phyloP scores from a whole-genome alignment of 2,329 filamentous ascomycete species.

The Pseudogymnoascus sp. region DNA sequence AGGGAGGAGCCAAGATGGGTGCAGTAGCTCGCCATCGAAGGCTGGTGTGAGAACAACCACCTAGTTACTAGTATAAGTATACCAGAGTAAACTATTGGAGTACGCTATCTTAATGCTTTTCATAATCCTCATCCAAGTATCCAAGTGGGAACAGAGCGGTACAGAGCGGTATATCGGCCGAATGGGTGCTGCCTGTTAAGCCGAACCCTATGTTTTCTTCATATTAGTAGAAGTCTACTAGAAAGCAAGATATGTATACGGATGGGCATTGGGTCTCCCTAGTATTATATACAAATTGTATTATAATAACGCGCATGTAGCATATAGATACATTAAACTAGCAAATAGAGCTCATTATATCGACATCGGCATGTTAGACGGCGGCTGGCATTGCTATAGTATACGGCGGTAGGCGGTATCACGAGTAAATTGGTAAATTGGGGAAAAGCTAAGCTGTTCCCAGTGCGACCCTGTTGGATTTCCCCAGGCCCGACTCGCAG shows the following conservation, averaged over 20 bases:
- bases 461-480: neutral
- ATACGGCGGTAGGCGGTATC: neutral
- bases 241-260: neutral
- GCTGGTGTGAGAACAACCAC: conserved; percentile 1
- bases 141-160: neutral
- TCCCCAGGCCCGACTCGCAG: neutral
- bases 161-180: neutral
- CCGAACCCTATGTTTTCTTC: neutral
- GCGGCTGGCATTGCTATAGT: neutral
- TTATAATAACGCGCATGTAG: neutral
- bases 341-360: neutral
- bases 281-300: neutral
- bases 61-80: neutral
- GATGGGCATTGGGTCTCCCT: neutral
- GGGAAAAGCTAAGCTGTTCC: neutral
- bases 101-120: neutral
- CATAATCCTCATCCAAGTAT: neutral
- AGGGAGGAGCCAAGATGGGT: neutral
- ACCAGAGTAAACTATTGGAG: neutral
- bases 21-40: conserved; percentile 3
- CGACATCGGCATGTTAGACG: neutral
- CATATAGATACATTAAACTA: neutral
- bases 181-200: neutral
- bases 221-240: neutral
- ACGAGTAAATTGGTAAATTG: neutral